These are phyloP conservation scores for Escovopsis sp. DNA, from an alignment of 2,329 filamentous ascomycete genomes.

Conservation along the genomic window DNA sequence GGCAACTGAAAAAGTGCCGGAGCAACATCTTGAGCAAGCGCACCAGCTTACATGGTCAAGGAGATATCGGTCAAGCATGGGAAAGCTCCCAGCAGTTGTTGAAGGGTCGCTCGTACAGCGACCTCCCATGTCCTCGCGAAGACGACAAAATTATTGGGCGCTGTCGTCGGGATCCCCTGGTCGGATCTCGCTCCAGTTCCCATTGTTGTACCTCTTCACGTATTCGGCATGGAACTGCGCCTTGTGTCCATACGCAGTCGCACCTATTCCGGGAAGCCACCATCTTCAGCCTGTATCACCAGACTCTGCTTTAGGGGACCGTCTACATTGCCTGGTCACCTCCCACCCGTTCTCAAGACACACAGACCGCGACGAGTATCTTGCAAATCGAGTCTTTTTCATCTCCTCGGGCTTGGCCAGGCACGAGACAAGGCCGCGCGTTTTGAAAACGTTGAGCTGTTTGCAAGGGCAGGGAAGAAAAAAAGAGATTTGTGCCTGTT, in stretches of 20 bases:
- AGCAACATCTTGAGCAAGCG: no score
- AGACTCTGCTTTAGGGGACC: neutral
- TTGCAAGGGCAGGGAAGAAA: no score
- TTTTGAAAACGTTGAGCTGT: no score
- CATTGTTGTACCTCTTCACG: neutral
- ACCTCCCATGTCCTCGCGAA: slow-evolving; percentile 7
- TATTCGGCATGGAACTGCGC: neutral
- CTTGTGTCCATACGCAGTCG: neutral
- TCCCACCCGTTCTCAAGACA: neutral
- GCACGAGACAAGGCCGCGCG: no score
- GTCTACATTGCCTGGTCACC: neutral
- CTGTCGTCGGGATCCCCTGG: slow-evolving; percentile 7
- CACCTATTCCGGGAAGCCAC: neutral
- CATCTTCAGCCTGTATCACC: neutral
- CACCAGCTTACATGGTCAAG: no score
- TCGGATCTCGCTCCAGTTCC: slow-evolving; percentile 10
- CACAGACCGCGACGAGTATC: neutral
- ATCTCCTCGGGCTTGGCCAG: neutral
- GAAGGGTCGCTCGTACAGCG: no score
- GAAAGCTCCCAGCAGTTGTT: no score
- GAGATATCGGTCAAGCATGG: no score
- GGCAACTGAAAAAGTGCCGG: no score
- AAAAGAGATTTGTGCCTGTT: neutral
- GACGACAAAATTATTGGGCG: slow-evolving; percentile 9
- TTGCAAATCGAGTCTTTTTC: neutral